Evolutionary conservation across 2,329 filamentous ascomycete genomes (phyloP), one percentile per base, ranked within the genome.

Genomic region (Venturiaceae sp.): DNA sequence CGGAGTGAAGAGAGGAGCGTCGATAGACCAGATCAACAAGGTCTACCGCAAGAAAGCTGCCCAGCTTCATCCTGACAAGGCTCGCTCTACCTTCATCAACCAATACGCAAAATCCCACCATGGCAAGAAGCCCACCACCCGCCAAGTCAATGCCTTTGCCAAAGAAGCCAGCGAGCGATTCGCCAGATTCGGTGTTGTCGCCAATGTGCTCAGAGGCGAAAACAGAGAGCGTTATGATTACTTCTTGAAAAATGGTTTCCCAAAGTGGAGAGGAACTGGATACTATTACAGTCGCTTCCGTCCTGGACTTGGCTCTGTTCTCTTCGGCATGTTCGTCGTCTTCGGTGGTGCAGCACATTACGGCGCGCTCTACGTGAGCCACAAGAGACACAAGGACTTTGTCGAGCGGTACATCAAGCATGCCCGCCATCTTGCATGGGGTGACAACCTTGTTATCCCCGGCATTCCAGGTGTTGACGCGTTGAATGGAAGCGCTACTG

Each of bases 281-380:
- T 99, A 99, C 81, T 99, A 97, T 81, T 99, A 99, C 78, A 85
- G 85, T 67, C 86, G 94, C 60, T 96, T 92, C 80, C 84, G 94
- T 21, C 94, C 94, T 1, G 94, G 94, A 8, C 78, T 97, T 47
- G 90, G 90, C 60, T 88, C 88, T 14, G 94, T 96, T 50, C 73
- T 97, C 55, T 61, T 86, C 28, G 92, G 92, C 53, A 75, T 95
- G 41, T 90, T 97, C 72, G 71, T 96, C 62, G 83, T 90, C 56
- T 83, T 88, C 55, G 92, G 92, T 59, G 94, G 94, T 62, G 88
- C 79, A 32, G 86, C 88, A 37, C 94, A 99, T 76, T 99, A 96
- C 75, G 77, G 89, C 54, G 86, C 87, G 16, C 79, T 97, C 60
- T 85, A 89, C 74, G 84, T 96, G 77, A 84, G 85, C 74, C 96